Evolutionary conservation across 2,329 filamentous ascomycete species (phyloP), one percentile per base, ranked within the genome.

Genomic region (Clarireedia homoeocarpa): DNA sequence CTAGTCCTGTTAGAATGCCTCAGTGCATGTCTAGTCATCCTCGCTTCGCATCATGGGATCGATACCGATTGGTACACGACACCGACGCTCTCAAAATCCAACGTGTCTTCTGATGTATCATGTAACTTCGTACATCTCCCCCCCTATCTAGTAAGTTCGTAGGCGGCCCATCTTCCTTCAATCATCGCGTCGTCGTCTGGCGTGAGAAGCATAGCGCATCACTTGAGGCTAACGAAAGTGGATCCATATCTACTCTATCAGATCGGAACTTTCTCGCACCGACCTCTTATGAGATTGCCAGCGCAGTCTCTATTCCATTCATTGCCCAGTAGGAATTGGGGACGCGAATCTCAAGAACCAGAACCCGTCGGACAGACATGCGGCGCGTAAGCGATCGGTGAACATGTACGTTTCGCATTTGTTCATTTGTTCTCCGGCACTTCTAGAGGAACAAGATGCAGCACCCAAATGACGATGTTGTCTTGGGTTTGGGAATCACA

Each of bases 61-160:
- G 30, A 36, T 34, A 20, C 53, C 53, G 53, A 50, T 44, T 45
- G 46, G 46, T 50, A 55, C 52, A 55, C 46, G 47, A 38, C 38
- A 27, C 30, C 20, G 20, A 34, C n/a, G 14, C 10, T 9, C 30
- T 10, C 7, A 34, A 12, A 34, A 12, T 34, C 52, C 24, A 44
- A 55, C 53, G 53, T 55, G 53, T 55, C 39, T 44, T 44, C 10
- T 12, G 12, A 9, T 44, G 9, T 40, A 15, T n/a, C 38, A 40
- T 12, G 20, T 20, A 20, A 20, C 20, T 20, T 20, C 2, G 20
- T 20, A 3, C 20, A 20, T 20, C 20, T 20, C 20, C 20, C 20
- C 20, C 20, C 20, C 20, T 20, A 20, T 20, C 20, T 20, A 20
- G 26, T 6, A 27, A 27, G 26, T 27, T 27, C 26, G 26, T 27